phyloP scores from a whole-genome alignment of 345 rosid species.

The Pugionium dolabratum region DNA sequence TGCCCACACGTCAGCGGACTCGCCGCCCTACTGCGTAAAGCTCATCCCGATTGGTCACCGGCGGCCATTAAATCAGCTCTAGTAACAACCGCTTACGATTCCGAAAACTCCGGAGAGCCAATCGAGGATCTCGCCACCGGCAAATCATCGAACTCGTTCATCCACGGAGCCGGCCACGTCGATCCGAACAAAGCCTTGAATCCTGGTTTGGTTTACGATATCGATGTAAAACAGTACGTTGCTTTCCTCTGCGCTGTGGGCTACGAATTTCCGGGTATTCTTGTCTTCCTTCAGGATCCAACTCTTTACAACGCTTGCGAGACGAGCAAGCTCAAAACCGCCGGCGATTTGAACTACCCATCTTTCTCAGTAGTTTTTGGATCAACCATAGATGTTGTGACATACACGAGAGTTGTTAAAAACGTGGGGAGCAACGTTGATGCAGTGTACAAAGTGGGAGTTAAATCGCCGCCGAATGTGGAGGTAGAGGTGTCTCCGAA shows the following conservation, averaged over 20 bases:
- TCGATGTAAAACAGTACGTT: slow-evolving; percentile 50
- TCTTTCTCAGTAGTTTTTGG: slow-evolving; percentile 63
- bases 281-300: slow-evolving; percentile 59
- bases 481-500: slow-evolving; percentile 60
- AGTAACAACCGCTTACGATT: slow-evolving; percentile 69
- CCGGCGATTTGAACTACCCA: slow-evolving; percentile 74
- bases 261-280: slow-evolving; percentile 53
- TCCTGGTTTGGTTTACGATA: slow-evolving; percentile 81
- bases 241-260: slow-evolving; percentile 84
- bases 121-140: slow-evolving; percentile 79
- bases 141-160: slow-evolving; percentile 59
- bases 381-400: slow-evolving; percentile 43
- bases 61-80: slow-evolving; percentile 74
- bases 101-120: slow-evolving; percentile 63
- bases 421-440: slow-evolving; percentile 62
- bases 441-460: slow-evolving; percentile 60
- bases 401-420: slow-evolving; percentile 58
- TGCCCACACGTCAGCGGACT: slow-evolving; percentile 88
- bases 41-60: slow-evolving; percentile 71
- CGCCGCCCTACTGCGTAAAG: slow-evolving; percentile 66
- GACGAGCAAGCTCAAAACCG: slow-evolving; percentile 40
- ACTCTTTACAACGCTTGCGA: slow-evolving; percentile 43
- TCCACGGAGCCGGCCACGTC: slow-evolving; percentile 84
- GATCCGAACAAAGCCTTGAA: slow-evolving; percentile 77
- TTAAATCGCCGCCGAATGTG: slow-evolving; percentile 59